Conservation (phyloP, 202 grass and related monocot genomes). For the Zoysia matrella region DNA sequence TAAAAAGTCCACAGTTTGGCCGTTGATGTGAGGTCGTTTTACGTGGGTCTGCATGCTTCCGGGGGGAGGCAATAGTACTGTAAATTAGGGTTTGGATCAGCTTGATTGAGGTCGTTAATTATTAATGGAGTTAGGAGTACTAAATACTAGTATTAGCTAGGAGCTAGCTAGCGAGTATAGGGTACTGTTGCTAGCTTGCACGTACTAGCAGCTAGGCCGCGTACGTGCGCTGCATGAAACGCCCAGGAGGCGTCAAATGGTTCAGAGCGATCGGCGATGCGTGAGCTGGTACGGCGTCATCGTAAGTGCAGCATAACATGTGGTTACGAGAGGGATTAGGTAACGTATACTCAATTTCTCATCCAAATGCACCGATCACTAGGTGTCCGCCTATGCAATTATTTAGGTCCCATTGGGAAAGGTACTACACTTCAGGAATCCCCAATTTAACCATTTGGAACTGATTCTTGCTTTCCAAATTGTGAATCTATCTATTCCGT, state of each 20-base stretch:
- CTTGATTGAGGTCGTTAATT: no score
- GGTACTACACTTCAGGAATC: neutral
- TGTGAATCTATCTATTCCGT: no score
- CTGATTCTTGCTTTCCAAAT: no score
- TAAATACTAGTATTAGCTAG: no score
- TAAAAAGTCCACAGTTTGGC: neutral
- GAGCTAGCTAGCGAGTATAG: no score
- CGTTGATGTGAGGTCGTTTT: constrained; percentile 19
- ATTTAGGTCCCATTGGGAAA: neutral
- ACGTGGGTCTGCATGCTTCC: constrained; percentile 22
- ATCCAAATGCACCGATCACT: neutral
- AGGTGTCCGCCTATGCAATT: neutral
- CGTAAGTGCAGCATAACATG: neutral
- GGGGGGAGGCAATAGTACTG: constrained; percentile 14
- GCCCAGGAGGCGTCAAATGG: no score
- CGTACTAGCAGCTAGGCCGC: no score
- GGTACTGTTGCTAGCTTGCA: no score
- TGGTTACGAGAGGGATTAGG: neutral
- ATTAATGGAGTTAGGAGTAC: no score
- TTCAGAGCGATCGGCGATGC: neutral
- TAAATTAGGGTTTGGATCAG: no score
- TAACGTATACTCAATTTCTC: constrained; percentile 18
- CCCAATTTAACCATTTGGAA: no score
- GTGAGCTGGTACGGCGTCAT: neutral
- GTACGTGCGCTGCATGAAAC: no score